Evolutionary conservation across 1,139 yeast genomes (phyloP).

Genomic region (Geotrichum histeridarum): DNA sequence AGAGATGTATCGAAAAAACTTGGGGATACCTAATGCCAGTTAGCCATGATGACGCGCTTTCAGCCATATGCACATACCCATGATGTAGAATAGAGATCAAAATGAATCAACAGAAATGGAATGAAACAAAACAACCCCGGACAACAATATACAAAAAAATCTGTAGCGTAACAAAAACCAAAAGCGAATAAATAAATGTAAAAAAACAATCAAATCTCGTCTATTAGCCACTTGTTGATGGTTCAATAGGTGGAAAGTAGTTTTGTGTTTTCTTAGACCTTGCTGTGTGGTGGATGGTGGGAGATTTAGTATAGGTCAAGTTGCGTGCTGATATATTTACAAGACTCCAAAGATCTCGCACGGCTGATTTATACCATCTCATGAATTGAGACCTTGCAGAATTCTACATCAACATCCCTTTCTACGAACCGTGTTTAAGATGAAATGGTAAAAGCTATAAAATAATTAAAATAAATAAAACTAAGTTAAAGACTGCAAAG

Average conservation of each 20-base stretch:
- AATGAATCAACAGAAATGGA: neutral
- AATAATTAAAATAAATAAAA: neutral
- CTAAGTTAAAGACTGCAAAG: neutral
- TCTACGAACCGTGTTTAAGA: too few relatives aligned
- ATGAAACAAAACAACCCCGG: neutral
- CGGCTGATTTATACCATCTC: too few relatives aligned
- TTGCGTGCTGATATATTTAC: conserved; percentile 11
- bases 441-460: too few relatives aligned
- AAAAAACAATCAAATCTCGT: neutral
- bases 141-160: neutral
- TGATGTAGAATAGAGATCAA: neutral
- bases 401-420: too few relatives aligned
- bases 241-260: neutral
- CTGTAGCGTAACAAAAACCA: neutral
- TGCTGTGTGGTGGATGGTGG: conserved; percentile 1
- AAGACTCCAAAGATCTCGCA: conserved; percentile 4
- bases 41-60: neutral
- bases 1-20: conserved; percentile 91
- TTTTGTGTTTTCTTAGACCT: neutral
- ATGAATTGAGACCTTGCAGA: too few relatives aligned
- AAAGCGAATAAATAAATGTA: neutral
- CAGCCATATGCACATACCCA: conserved; percentile 1
- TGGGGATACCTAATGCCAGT: conserved; percentile 71
- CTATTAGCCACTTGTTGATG: neutral
- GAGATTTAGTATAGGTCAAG: neutral